Percentiles rank a stretch among this genome's conserved stretches.
Conservation (phyloP, 73 alveolate genomes). For the Stentor coeruleus region DNA sequence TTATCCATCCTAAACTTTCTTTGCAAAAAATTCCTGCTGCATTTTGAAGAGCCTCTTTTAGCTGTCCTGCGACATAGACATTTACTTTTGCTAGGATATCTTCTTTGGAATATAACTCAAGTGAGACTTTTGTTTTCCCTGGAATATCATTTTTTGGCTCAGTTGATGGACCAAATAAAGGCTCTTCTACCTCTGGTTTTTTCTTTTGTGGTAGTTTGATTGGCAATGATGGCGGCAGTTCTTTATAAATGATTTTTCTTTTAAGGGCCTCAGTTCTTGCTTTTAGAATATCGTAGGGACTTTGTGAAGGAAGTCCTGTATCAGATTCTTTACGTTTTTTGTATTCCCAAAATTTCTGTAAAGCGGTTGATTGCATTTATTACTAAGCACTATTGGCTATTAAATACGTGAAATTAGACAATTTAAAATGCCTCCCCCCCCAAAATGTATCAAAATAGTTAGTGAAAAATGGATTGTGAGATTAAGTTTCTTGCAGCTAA, state of each 20-base stretch:
- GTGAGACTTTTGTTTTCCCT: not conserved
- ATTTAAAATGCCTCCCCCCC: too few relatives aligned
- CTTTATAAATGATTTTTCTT: not conserved
- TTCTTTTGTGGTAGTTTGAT: too few relatives aligned
- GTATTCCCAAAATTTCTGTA: not conserved
- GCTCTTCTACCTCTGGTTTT: too few relatives aligned
- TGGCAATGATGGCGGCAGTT: not conserved
- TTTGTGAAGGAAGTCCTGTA: not conserved
- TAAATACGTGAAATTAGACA: too few relatives aligned
- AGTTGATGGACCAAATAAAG: not conserved
- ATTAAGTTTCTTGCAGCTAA: too few relatives aligned
- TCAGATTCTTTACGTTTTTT: not conserved
- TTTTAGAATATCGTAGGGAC: not conserved
- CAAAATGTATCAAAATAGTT: too few relatives aligned
- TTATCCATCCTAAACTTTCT: not conserved
- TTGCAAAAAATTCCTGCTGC: conserved; percentile 27
- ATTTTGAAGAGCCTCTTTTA: conserved; percentile 13
- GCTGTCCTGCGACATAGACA: not conserved
- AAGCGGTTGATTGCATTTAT: not conserved
- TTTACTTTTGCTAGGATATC: not conserved
- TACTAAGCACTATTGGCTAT: not conserved
- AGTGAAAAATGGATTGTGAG: too few relatives aligned
- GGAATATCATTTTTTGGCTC: not conserved
- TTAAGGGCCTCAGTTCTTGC: not conserved
- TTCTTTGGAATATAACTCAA: not conserved